A percentile compares a stretch with the other conserved stretches of the same genome.
Evolutionary conservation across 2,329 filamentous ascomycete species (phyloP).

Genomic region (Pyricularia sp.): DNA sequence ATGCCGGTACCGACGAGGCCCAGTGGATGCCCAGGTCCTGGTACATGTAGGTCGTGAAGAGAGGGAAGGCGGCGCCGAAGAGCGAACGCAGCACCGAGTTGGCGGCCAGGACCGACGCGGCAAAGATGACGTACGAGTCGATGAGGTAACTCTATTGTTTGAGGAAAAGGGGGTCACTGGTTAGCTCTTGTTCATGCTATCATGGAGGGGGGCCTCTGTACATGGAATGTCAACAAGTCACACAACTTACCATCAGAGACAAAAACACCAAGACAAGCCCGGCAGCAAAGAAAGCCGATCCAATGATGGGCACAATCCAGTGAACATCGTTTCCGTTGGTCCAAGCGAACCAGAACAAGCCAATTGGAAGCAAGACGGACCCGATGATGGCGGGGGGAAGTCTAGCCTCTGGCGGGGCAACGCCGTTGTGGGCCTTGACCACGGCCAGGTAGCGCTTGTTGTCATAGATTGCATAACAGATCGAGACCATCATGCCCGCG

Average conservation of each 20-base stretch:
- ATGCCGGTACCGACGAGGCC: slow-evolving; percentile 61
- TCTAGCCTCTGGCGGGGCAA: slow-evolving; percentile 53
- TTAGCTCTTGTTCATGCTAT: not conserved
- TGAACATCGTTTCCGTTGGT: slow-evolving; percentile 35
- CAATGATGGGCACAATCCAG: slow-evolving; percentile 23
- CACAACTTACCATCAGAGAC: slow-evolving; percentile 27
- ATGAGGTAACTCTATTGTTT: slow-evolving; percentile 46
- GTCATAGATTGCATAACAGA: slow-evolving; percentile 40
- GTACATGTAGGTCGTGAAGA: slow-evolving; percentile 53
- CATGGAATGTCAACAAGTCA: too few relatives aligned
- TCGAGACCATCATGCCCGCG: slow-evolving; percentile 49
- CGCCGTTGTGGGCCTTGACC: slow-evolving; percentile 27
- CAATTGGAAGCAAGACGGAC: slow-evolving; percentile 46
- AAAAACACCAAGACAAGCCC: slow-evolving; percentile 52
- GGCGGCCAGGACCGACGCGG: slow-evolving; percentile 61
- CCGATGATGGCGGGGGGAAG: slow-evolving; percentile 50
- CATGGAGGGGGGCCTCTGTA: too few relatives aligned
- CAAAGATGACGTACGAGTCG: slow-evolving; percentile 61
- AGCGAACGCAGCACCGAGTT: slow-evolving; percentile 59
- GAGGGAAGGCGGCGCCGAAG: slow-evolving; percentile 59
- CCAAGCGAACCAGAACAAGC: slow-evolving; percentile 59
- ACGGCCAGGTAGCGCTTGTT: slow-evolving; percentile 39
- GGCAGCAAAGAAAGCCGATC: slow-evolving; percentile 23
- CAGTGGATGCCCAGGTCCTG: slow-evolving; percentile 56
- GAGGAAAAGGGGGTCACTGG: not conserved